A percentile compares a stretch with the other conserved stretches of the same genome.
These are phyloP conservation scores for Taphrina deformans DNA, from an alignment of 1,139 yeast species.

Conservation along the genomic window DNA sequence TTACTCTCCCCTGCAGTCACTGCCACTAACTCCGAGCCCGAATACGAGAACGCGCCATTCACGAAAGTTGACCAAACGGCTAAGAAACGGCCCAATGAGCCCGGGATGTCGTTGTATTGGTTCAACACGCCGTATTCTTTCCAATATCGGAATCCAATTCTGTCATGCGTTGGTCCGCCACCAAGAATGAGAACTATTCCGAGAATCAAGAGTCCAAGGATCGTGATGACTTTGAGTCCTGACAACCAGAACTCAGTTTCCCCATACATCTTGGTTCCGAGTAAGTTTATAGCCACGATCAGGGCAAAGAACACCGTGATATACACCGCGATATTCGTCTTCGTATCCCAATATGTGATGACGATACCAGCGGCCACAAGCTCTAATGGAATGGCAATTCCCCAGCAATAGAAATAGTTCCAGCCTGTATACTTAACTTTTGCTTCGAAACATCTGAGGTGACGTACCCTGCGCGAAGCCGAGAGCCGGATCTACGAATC, in stretches of 20 bases:
- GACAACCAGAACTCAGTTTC: conserved; percentile 70
- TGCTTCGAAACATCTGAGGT: conserved; percentile 31
- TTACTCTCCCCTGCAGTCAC: conserved; percentile 85
- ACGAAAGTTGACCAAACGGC: conserved; percentile 72
- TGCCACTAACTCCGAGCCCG: conserved; percentile 86
- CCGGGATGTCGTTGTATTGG: conserved; percentile 51
- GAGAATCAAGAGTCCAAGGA: conserved; percentile 60
- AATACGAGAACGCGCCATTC: conserved; percentile 61
- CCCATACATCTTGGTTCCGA: conserved; percentile 53
- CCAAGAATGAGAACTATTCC: conserved; percentile 65
- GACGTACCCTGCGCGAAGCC: conserved; percentile 51
- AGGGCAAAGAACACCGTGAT: conserved; percentile 46
- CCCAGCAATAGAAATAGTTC: conserved; percentile 48
- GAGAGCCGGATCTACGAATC: conserved; percentile 46
- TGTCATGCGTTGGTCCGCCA: conserved; percentile 54
- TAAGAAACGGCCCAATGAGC: conserved; percentile 53
- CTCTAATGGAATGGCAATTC: conserved; percentile 48
- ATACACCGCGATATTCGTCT: conserved; percentile 45
- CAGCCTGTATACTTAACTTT: conserved; percentile 31
- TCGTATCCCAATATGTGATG: conserved; percentile 44
- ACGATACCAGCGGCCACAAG: conserved; percentile 48
- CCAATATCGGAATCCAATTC: conserved; percentile 61
- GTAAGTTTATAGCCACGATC: conserved; percentile 45
- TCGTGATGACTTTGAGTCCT: conserved; percentile 52
- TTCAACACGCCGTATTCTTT: conserved; percentile 80